A percentile compares a stretch with the other conserved stretches of the same genome.
Evolutionary conservation across 345 rosid species (phyloP).

Genomic region (Euclidium syriacum): DNA sequence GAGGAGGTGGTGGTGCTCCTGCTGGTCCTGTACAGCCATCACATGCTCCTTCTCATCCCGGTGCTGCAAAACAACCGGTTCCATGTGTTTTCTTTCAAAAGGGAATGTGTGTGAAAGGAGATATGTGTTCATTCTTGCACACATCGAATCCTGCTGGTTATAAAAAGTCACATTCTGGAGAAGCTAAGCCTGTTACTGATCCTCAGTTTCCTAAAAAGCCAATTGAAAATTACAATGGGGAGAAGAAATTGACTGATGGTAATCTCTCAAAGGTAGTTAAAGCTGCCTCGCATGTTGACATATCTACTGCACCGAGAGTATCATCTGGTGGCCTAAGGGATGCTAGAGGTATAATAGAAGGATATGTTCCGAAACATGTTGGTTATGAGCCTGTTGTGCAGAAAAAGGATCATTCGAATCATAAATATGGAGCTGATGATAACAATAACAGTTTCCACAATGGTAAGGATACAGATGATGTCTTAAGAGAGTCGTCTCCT

Average conservation of each 20-base stretch:
- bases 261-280: constrained; percentile 30
- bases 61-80: constrained; percentile 53
- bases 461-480: constrained; percentile 64
- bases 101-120: constrained; percentile 84
- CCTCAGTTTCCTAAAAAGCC: constrained; percentile 34
- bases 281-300: constrained; percentile 28
- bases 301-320: constrained; percentile 32
- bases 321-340: constrained; percentile 32
- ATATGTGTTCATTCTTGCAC: constrained; percentile 76
- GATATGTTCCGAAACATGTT: constrained; percentile 28
- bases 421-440: constrained; percentile 45
- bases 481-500: constrained; percentile 82
- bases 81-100: constrained; percentile 79
- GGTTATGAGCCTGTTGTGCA: constrained; percentile 42
- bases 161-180: constrained; percentile 37
- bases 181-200: constrained; percentile 30
- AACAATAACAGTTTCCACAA: constrained; percentile 43
- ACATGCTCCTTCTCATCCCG: constrained; percentile 25
- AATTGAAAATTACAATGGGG: constrained; percentile 35
- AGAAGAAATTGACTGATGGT: constrained; percentile 30
- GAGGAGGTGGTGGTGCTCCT: constrained; percentile 37
- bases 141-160: constrained; percentile 39
- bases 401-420: constrained; percentile 38
- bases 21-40: constrained; percentile 40
- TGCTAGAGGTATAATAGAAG: constrained; percentile 27